A percentile compares a stretch with the other conserved stretches of the same genome.
Evolutionary conservation across 805 yeast genomes (phyloP).

Genomic region (Kluyveromyces wickerhamii): DNA sequence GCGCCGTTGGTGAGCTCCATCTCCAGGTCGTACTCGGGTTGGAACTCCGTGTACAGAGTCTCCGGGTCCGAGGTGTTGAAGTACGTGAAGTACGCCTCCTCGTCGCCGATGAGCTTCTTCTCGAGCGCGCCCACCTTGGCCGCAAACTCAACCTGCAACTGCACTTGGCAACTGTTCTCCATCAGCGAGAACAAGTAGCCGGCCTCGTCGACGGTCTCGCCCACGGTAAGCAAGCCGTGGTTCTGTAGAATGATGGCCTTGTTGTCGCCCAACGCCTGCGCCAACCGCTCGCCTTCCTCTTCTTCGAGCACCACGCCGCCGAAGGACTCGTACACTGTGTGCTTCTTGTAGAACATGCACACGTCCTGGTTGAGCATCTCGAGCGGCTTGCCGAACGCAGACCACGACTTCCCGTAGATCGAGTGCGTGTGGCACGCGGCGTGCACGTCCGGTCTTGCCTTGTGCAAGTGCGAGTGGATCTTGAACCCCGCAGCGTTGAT

Average conservation of each 20-base stretch:
- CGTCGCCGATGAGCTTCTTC: conserved; percentile 42
- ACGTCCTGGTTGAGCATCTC: conserved; percentile 77
- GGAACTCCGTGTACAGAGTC: conserved; percentile 61
- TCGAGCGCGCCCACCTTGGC: conserved; percentile 34
- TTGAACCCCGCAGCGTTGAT: conserved; percentile 62
- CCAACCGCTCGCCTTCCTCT: conserved; percentile 53
- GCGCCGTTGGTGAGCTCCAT: conserved; percentile 16
- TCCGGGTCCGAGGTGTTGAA: conserved; percentile 55
- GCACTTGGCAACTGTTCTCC: conserved; percentile 58
- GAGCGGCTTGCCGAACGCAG: conserved; percentile 52
- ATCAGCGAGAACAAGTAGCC: conserved; percentile 53
- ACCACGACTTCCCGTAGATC: conserved; percentile 53
- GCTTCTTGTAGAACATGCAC: conserved; percentile 56
- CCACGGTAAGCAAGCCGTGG: conserved; percentile 65
- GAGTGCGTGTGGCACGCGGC: conserved; percentile 68
- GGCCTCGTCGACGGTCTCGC: conserved; percentile 65
- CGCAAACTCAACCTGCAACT: conserved; percentile 53
- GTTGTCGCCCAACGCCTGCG: conserved; percentile 50
- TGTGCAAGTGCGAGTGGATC: conserved; percentile 57
- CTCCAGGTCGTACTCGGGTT: conserved; percentile 52
- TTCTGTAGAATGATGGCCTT: conserved; percentile 54
- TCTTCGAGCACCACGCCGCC: conserved; percentile 70
- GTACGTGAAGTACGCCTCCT: conserved; percentile 58
- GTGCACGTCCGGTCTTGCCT: conserved; percentile 56
- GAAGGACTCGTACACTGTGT: conserved; percentile 56